phyloP scores from a whole-genome alignment of 169 alveolate genomes.

The Cyclospora cayetanensis region DNA sequence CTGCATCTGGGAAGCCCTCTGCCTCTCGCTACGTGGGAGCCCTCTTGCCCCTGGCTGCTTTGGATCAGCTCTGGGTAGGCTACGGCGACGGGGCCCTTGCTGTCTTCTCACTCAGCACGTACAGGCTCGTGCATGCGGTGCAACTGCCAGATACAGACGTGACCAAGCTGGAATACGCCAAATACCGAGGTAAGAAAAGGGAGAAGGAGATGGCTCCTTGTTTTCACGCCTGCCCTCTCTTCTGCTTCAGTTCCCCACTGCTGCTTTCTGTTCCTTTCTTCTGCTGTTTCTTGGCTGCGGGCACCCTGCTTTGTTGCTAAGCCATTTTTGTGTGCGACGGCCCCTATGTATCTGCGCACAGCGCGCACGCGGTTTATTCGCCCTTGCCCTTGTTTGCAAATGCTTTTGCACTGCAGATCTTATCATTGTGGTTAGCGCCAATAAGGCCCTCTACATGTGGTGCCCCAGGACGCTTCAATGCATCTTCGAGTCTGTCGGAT shows the following conservation, averaged over 20 bases:
- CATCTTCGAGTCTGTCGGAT: conserved; percentile 1
- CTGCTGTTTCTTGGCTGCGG: too few species aligned
- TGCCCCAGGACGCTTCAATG: conserved; percentile 6
- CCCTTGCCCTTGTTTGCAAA: too few species aligned
- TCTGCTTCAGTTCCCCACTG: background rate
- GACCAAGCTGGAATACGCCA: conserved; percentile 28
- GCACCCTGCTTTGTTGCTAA: too few species aligned
- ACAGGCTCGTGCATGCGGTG: background rate
- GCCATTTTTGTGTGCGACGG: too few species aligned
- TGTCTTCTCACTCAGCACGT: conserved; percentile 22
- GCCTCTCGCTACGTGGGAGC: conserved; percentile 6
- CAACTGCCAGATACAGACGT: conserved; percentile 2
- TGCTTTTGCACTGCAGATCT: conserved; percentile 42
- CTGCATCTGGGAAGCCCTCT: background rate
- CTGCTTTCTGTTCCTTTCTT: background rate
- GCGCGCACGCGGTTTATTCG: too few species aligned
- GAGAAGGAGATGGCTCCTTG: background rate
- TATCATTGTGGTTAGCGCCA: conserved; percentile 11
- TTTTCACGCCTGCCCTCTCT: background rate
- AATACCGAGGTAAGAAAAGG: conserved; percentile 2
- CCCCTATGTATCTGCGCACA: too few species aligned
- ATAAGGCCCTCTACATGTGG: conserved; percentile 15
- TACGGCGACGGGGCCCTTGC: conserved; percentile 60
- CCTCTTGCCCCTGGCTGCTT: conserved; percentile 17
- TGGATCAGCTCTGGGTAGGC: conserved; percentile 50